Evolutionary conservation across 352 stramenopile genomes (phyloP).

Genomic region (Phytophthora brassicae): DNA sequence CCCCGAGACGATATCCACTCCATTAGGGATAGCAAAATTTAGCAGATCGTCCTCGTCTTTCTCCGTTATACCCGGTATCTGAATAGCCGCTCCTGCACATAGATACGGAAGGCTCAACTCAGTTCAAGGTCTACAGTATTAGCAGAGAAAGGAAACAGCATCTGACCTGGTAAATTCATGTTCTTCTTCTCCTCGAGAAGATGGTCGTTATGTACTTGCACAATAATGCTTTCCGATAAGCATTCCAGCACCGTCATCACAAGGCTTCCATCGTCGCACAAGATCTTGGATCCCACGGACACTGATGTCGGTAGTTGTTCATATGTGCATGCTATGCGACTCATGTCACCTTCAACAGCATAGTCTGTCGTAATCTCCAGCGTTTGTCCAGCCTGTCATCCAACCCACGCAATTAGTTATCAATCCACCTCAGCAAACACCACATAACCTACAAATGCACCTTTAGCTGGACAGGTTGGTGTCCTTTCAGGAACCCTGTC

Average conservation of each 20-base stretch:
- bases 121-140: background rate
- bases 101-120: slow-evolving; percentile 1
- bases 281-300: slow-evolving; percentile 90
- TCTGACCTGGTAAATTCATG: slow-evolving; percentile 94
- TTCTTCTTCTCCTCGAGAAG: slow-evolving; percentile 96
- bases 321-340: slow-evolving; percentile 94
- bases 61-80: slow-evolving; percentile 93
- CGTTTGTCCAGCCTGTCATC: slow-evolving; percentile 56
- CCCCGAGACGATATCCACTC: slow-evolving; percentile 98
- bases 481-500: slow-evolving; percentile 81
- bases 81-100: slow-evolving; percentile 59
- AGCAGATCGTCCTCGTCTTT: slow-evolving; percentile 94
- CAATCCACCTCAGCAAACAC: background rate
- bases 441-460: slow-evolving; percentile 25
- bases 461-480: slow-evolving; percentile 67
- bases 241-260: slow-evolving; percentile 91
- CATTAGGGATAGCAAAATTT: slow-evolving; percentile 96
- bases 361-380: slow-evolving; percentile 93
- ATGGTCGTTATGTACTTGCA: slow-evolving; percentile 84
- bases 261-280: slow-evolving; percentile 96
- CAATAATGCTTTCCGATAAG: slow-evolving; percentile 69
- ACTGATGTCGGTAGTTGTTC: slow-evolving; percentile 92
- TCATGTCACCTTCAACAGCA: slow-evolving; percentile 67
- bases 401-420: slow-evolving; percentile 6
- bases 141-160: background rate